Evolutionary conservation across 2,329 filamentous ascomycete genomes (phyloP).

Genomic region (Aspergillus piperis): DNA sequence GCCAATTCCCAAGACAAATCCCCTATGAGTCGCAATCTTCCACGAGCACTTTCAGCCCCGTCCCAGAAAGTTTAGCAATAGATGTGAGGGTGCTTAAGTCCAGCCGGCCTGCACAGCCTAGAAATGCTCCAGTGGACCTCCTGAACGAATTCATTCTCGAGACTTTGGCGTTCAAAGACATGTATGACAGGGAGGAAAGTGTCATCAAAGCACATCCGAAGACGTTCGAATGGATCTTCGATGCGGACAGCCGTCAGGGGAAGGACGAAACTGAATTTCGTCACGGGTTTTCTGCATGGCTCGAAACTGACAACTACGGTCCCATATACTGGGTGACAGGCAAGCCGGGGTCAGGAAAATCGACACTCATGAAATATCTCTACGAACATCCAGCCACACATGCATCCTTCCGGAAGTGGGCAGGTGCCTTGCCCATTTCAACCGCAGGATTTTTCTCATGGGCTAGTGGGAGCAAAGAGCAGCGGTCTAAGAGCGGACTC

Average conservation of each 20-base stretch:
- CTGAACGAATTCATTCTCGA: not conserved
- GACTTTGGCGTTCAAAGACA: not conserved
- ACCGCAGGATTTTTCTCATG: conserved; percentile 3
- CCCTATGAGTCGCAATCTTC: too few species aligned
- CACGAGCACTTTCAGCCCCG: too few species aligned
- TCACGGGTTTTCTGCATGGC: not conserved
- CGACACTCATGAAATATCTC: conserved; percentile 4
- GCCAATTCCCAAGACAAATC: too few species aligned
- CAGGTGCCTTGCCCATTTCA: not conserved
- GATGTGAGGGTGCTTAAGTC: too few species aligned
- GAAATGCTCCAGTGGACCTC: too few species aligned
- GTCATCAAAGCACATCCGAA: not conserved
- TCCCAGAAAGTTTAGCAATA: too few species aligned
- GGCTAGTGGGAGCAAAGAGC: not conserved
- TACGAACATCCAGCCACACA: not conserved
- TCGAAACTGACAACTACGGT: not conserved
- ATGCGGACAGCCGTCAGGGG: not conserved
- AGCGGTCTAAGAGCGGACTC: conserved; percentile 2
- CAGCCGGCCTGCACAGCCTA: too few species aligned
- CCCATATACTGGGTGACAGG: conserved; percentile 3
- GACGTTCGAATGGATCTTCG: conserved; percentile 1
- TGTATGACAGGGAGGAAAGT: not conserved
- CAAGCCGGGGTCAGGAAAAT: conserved; percentile 4
- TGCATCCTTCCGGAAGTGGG: not conserved
- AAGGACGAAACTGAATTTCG: too few species aligned